Evolutionary conservation across 345 rosid species (phyloP).

Genomic region (Aquilaria yunnanensis): DNA sequence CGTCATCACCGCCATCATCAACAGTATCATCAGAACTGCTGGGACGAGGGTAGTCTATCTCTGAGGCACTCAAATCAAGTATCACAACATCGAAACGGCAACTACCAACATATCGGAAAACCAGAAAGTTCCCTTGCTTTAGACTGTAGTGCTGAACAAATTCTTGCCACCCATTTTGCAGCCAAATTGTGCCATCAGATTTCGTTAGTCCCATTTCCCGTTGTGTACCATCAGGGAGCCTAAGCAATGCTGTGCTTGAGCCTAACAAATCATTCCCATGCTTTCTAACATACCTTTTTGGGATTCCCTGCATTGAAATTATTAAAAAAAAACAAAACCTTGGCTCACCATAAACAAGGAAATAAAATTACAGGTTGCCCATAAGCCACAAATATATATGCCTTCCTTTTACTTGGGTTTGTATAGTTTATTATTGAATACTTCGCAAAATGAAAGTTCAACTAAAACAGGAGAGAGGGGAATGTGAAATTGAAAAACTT

Average conservation of each 20-base stretch:
- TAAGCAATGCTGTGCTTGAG: neutral
- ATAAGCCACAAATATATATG: no score
- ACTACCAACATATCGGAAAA: slow-evolving; percentile 2
- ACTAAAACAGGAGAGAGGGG: no score
- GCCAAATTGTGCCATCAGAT: neutral
- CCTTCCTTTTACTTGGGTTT: no score
- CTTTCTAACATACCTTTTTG: neutral
- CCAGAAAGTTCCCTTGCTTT: neutral
- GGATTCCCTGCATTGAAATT: neutral
- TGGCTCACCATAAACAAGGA: neutral
- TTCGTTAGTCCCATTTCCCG: slow-evolving; percentile 1
- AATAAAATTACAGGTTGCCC: no score
- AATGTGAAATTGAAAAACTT: no score
- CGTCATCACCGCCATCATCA: slow-evolving; percentile 14
- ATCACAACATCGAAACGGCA: neutral
- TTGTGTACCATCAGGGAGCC: neutral
- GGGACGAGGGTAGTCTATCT: slow-evolving; percentile 8
- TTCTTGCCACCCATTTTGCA: slow-evolving; percentile 6
- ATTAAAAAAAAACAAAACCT: neutral
- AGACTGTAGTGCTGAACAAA: neutral
- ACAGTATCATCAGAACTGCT: slow-evolving; percentile 9
- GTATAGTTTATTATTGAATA: no score
- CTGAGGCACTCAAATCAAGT: neutral
- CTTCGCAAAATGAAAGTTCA: no score
- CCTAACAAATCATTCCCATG: slow-evolving; percentile 2